A percentile compares a stretch with the other conserved stretches of the same genome.
phyloP scores from a whole-genome alignment of 371 early-diverging fungal genomes.

The Mucor mucedo region DNA sequence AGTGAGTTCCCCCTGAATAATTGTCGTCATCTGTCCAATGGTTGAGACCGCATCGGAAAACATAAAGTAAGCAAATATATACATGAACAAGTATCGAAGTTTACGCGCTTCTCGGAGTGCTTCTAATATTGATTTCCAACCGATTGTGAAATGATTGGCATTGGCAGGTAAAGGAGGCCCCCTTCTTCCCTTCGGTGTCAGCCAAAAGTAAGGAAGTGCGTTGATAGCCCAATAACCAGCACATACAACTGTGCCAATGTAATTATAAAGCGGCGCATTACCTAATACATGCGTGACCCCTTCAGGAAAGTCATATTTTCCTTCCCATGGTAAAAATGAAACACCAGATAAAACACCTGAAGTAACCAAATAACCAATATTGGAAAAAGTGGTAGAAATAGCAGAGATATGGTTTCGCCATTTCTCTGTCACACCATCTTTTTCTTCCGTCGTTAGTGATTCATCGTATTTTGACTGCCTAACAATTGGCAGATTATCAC shows the following conservation, averaged over 20 bases:
- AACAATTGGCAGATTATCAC: conserved; percentile 54
- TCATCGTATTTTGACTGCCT: conserved; percentile 39
- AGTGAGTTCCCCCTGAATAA: conserved; percentile 41
- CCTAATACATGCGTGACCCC: conserved; percentile 36
- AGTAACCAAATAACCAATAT: conserved; percentile 43
- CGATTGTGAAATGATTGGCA: conserved; percentile 40
- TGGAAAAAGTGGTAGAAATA: conserved; percentile 46
- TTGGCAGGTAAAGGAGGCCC: conserved; percentile 37
- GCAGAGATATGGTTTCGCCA: conserved; percentile 56
- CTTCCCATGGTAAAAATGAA: conserved; percentile 39
- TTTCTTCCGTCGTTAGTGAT: conserved; percentile 27
- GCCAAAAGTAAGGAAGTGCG: conserved; percentile 47
- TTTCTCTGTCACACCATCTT: conserved; percentile 27
- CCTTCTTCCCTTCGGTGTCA: conserved; percentile 32
- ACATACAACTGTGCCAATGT: conserved; percentile 43
- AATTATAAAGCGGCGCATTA: conserved; percentile 49
- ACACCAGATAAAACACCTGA: conserved; percentile 44
- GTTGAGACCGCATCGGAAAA: conserved; percentile 55
- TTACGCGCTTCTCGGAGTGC: conserved; percentile 37
- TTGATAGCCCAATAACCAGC: conserved; percentile 41
- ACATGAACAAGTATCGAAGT: conserved; percentile 50
- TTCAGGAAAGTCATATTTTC: conserved; percentile 30
- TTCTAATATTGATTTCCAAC: conserved; percentile 37
- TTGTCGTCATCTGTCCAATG: conserved; percentile 32
- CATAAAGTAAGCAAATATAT: conserved; percentile 44